phyloP scores from a whole-genome alignment of 2,329 filamentous ascomycete genomes.

The Karstenula rhodostoma region DNA sequence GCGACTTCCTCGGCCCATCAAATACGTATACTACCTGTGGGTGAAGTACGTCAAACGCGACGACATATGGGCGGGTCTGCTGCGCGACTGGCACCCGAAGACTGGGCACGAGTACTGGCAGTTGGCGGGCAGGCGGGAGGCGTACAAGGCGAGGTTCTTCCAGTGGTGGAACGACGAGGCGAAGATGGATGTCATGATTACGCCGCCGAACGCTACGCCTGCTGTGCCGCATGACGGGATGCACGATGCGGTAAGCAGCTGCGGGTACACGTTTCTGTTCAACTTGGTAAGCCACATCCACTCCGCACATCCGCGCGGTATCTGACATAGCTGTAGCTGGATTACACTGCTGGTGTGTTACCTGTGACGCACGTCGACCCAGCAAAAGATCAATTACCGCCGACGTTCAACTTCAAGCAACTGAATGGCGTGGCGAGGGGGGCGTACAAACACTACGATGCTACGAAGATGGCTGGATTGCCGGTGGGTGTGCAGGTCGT shows the following conservation, averaged over 20 bases:
- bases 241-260: conserved; percentile 83
- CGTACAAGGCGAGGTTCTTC: conserved; percentile 80
- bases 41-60: conserved; percentile 84
- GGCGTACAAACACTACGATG: conserved; percentile 87
- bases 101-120: conserved; percentile 82
- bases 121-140: conserved; percentile 78
- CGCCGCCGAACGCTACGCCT: conserved; percentile 88
- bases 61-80: conserved; percentile 77
- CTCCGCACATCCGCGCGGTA: conserved; percentile 8
- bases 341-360: conserved; percentile 83
- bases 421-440: conserved; percentile 83
- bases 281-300: conserved; percentile 70
- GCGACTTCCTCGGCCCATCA: conserved; percentile 74
- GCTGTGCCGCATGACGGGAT: conserved; percentile 88
- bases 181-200: conserved; percentile 78
- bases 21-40: conserved; percentile 88
- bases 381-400: conserved; percentile 70
- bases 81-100: conserved; percentile 77
- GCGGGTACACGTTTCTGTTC: conserved; percentile 93
- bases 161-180: conserved; percentile 79
- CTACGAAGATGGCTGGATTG: conserved; percentile 82
- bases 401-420: conserved; percentile 65
- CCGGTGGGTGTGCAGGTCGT: conserved; percentile 88
- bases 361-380: conserved; percentile 87
- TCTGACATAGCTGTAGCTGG: conserved; percentile 64